Evolutionary conservation across 495 filamentous ascomycete genomes (phyloP).

Genomic region (Copromyces sp.): DNA sequence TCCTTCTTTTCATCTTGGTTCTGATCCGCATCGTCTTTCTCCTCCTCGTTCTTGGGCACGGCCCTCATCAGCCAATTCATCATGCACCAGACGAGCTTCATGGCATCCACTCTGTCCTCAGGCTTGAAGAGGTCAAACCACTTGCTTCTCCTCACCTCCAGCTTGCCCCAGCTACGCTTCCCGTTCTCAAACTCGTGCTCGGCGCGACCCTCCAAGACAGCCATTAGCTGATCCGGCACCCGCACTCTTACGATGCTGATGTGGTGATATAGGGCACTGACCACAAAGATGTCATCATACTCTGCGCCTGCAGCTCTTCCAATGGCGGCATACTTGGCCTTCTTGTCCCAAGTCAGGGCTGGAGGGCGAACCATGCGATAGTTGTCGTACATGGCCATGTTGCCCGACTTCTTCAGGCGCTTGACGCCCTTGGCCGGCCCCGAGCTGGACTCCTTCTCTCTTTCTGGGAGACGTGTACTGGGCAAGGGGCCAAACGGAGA

Average conservation of each 20-base stretch:
- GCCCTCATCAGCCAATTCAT: constrained; percentile 60
- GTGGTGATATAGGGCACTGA: constrained; percentile 77
- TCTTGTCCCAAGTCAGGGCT: constrained; percentile 63
- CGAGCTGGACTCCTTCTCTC: not conserved
- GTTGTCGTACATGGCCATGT: constrained; percentile 42
- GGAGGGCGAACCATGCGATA: constrained; percentile 54
- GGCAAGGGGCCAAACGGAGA: not conserved
- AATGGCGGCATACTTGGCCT: constrained; percentile 60
- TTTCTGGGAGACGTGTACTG: not conserved
- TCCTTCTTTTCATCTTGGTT: not conserved
- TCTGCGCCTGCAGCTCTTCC: constrained; percentile 42
- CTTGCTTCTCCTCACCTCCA: constrained; percentile 55
- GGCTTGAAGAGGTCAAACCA: constrained; percentile 72
- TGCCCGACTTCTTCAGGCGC: constrained; percentile 36
- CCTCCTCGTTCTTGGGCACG: constrained; percentile 14
- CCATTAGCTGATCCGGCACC: constrained; percentile 57
- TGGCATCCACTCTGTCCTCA: constrained; percentile 58
- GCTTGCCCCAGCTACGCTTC: constrained; percentile 37
- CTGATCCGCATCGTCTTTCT: not conserved
- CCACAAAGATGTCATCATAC: constrained; percentile 64
- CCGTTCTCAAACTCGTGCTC: constrained; percentile 11
- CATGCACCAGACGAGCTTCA: constrained; percentile 65
- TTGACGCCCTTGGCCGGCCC: constrained; percentile 33
- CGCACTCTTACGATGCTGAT: constrained; percentile 63
- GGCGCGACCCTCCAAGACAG: constrained; percentile 31